Conservation (phyloP, 768 basidiomycete genomes). For the Serendipita sp. region DNA sequence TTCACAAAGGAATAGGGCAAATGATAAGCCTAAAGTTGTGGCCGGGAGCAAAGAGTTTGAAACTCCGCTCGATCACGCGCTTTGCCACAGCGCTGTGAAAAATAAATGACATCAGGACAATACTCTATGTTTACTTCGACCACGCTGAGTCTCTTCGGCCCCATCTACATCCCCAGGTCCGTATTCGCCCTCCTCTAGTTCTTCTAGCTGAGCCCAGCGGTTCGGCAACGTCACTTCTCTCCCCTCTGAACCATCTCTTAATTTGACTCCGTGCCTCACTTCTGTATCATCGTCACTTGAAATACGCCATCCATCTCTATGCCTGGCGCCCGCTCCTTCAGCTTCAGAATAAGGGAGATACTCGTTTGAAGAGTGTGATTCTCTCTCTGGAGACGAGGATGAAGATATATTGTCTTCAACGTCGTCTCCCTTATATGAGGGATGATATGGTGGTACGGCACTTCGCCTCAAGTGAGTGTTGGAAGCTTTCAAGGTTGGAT, state of each 20-base stretch:
- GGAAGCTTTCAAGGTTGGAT: constrained; percentile 53
- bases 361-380: constrained; percentile 13
- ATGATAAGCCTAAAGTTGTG: not conserved
- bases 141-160: not conserved
- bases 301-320: not conserved
- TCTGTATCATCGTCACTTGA: constrained; percentile 1
- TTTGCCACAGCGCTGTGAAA: not conserved
- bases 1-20: not conserved
- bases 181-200: not conserved
- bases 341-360: constrained; percentile 6
- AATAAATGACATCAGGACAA: not conserved
- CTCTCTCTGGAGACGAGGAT: constrained; percentile 12
- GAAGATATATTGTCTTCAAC: constrained; percentile 17
- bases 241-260: constrained; percentile 68
- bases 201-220: not conserved
- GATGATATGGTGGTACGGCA: constrained; percentile 59
- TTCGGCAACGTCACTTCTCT: constrained; percentile 33
- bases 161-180: not conserved
- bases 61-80: not conserved
- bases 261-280: constrained; percentile 12
- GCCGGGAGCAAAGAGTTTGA: not conserved
- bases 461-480: constrained; percentile 20
- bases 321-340: constrained; percentile 13
- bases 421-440: constrained; percentile 35
- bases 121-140: not conserved